phyloP scores from a whole-genome alignment of 2,329 filamentous ascomycete genomes.

The Cryphonectria parasitica region DNA sequence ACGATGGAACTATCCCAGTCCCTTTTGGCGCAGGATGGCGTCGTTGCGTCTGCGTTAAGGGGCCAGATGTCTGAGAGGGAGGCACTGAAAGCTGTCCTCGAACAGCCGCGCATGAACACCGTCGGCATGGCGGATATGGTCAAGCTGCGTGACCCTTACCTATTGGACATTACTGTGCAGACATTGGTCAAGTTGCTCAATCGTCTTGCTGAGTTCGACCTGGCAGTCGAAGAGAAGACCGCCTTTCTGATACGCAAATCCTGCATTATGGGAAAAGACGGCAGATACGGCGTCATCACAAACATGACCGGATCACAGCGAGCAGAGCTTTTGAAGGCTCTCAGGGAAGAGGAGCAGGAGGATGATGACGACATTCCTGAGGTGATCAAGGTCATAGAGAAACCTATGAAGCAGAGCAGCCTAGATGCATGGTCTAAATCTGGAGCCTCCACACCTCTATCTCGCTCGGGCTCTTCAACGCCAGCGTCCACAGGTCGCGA shows the following conservation, averaged over 20 bases:
- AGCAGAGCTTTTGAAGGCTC: conserved; percentile 73
- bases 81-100: conserved; percentile 56
- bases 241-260: conserved; percentile 67
- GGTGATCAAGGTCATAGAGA: conserved; percentile 50
- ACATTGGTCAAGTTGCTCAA: conserved; percentile 83
- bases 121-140: conserved; percentile 86
- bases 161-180: conserved; percentile 80
- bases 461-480: conserved; percentile 34
- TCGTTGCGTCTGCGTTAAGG: conserved; percentile 73
- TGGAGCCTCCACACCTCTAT: conserved; percentile 35
- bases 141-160: conserved; percentile 82
- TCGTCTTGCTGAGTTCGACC: conserved; percentile 75
- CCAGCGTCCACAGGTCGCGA: conserved; percentile 29
- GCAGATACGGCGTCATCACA: conserved; percentile 67
- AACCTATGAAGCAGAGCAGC: conserved; percentile 59
- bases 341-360: conserved; percentile 51
- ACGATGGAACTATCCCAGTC: conserved; percentile 92
- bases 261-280: conserved; percentile 62
- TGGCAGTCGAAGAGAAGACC: conserved; percentile 68
- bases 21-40: conserved; percentile 81
- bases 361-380: conserved; percentile 53
- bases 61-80: conserved; percentile 41
- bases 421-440: conserved; percentile 67
- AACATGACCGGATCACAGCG: conserved; percentile 83
- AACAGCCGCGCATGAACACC: conserved; percentile 64